Percentiles rank a stretch among this genome's conserved stretches.
These are phyloP conservation scores for Ascobolus immersus DNA, from an alignment of 495 filamentous ascomycete genomes.

Conservation along the genomic window DNA sequence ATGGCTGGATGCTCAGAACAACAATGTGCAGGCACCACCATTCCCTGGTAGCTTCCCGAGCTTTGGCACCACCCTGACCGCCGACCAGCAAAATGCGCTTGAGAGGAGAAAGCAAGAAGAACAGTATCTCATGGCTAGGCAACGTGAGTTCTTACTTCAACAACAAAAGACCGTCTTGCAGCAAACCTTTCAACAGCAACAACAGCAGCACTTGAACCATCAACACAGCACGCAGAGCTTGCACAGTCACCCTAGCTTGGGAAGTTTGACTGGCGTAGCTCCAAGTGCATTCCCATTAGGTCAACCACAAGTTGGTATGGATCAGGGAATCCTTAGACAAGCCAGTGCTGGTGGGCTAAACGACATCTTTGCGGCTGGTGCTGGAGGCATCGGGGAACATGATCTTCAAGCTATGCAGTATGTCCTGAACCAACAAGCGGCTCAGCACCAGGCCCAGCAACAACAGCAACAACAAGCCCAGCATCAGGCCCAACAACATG, in stretches of 20 bases:
- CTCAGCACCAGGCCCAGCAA: constrained; percentile 12
- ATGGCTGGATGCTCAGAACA: constrained; percentile 18
- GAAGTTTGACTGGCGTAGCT: too few species aligned
- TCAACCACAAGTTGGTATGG: too few species aligned
- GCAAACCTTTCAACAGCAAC: constrained; percentile 57
- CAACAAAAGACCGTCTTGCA: constrained; percentile 58
- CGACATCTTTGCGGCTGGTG: constrained; percentile 5
- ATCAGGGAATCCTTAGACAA: constrained; percentile 12
- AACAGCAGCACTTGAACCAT: constrained; percentile 77
- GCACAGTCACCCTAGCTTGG: constrained; percentile 16
- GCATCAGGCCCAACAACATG: constrained; percentile 28
- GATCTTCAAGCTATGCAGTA: background rate
- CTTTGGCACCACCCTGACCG: constrained; percentile 91
- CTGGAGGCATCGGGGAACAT: constrained; percentile 9
- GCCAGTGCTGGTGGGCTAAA: constrained; percentile 9
- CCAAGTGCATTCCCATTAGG: too few species aligned
- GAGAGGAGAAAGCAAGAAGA: constrained; percentile 94
- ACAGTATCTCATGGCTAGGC: constrained; percentile 82
- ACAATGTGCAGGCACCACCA: constrained; percentile 64
- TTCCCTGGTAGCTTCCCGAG: constrained; percentile 85
- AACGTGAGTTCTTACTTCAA: constrained; percentile 76
- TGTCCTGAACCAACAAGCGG: constrained; percentile 13
- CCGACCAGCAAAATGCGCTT: constrained; percentile 89
- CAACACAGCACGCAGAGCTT: constrained; percentile 83
- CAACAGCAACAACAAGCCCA: constrained; percentile 12